Conservation (phyloP, 2,329 filamentous ascomycete species). For the Paramyrothecium roridum region DNA sequence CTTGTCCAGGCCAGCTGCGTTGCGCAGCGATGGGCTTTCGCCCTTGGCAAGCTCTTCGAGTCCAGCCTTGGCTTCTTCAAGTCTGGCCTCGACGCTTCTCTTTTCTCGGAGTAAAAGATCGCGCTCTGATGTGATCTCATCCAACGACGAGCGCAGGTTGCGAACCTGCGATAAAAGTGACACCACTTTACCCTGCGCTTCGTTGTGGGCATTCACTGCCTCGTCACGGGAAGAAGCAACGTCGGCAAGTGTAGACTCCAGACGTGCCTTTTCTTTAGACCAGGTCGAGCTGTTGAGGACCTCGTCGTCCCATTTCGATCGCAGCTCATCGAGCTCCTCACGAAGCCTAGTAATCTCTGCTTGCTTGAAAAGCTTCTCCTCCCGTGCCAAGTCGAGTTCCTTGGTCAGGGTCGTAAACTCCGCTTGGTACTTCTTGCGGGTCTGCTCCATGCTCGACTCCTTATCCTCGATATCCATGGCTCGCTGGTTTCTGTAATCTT, state of each 20-base stretch:
- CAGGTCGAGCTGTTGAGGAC: conserved; percentile 96
- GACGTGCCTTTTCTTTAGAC: conserved; percentile 93
- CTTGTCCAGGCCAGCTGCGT: conserved; percentile 83
- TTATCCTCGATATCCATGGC: conserved; percentile 97
- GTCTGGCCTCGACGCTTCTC: conserved; percentile 77
- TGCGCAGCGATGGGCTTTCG: conserved; percentile 82
- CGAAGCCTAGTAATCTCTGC: conserved; percentile 82
- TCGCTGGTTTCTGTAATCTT: conserved; percentile 92
- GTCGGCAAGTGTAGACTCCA: conserved; percentile 87
- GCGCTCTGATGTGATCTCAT: conserved; percentile 81
- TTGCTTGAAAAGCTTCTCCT: conserved; percentile 82
- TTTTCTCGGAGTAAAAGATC: conserved; percentile 87
- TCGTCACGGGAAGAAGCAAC: conserved; percentile 90
- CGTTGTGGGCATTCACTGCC: conserved; percentile 87
- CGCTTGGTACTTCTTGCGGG: conserved; percentile 92
- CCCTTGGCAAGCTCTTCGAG: conserved; percentile 85
- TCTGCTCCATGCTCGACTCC: conserved; percentile 93
- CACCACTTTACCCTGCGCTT: conserved; percentile 91
- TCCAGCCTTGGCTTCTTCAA: conserved; percentile 83
- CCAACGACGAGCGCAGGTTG: conserved; percentile 75
- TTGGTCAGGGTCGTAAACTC: conserved; percentile 87
- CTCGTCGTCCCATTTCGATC: conserved; percentile 97
- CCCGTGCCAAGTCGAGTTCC: conserved; percentile 89
- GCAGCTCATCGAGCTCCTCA: conserved; percentile 93
- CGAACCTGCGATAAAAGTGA: conserved; percentile 87